Base-by-base conservation (phyloP, 2,329 filamentous ascomycete genomes). In the Apiospora kogelbergensis region DNA sequence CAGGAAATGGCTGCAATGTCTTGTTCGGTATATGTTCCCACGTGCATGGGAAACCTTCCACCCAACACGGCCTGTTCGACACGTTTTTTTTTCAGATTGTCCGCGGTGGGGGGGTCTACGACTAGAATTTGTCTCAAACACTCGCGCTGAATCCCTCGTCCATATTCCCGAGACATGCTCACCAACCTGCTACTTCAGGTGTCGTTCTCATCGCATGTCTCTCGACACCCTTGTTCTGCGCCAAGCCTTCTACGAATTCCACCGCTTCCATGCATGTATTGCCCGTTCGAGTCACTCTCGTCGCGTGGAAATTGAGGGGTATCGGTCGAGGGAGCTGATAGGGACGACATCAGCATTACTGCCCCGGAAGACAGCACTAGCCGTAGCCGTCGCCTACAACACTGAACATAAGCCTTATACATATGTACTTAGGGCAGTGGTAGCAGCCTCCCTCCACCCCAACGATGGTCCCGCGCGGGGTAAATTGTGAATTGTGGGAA, bases 221-320 rank as follows among this genome's bases (percentile, higher is more conserved):
- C 48, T 53, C 6, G 20, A 37, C 17, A 60, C 13, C 53, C 53
- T 30, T 60, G 30, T 17, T 60, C 17, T 30, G n/a, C 26, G 30
- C 53, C 53, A 60, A 37, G 53, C 17, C 53, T 60, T 60, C 53
- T 37, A 60, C 30, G 53, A 26, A n/a, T 60, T 60, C 53, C 26
- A n/a, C 53, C 33, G 53, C 53, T 60, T 60, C 53, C 53, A 60
- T 60, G 53, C 53, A 60, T 26, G 37, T 37, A 60, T n/a, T n/a
- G 11, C 17, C 26, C 30, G 53, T 60, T 60, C 20, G 53, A 37
- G 53, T 37, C 53, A 60, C 53, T 30, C 17, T 37, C 53, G 20
- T 60, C 53, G 53, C 53, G 53, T 60, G 53, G 46, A 26, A 60
- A 37, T 37, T 60, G 26, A 60, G 53, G 37, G 53, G 20, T 11